Evolutionary conservation across 768 basidiomycete genomes (phyloP), one percentile per base, ranked within the genome.

Genomic region (Steccherinum ochraceum): DNA sequence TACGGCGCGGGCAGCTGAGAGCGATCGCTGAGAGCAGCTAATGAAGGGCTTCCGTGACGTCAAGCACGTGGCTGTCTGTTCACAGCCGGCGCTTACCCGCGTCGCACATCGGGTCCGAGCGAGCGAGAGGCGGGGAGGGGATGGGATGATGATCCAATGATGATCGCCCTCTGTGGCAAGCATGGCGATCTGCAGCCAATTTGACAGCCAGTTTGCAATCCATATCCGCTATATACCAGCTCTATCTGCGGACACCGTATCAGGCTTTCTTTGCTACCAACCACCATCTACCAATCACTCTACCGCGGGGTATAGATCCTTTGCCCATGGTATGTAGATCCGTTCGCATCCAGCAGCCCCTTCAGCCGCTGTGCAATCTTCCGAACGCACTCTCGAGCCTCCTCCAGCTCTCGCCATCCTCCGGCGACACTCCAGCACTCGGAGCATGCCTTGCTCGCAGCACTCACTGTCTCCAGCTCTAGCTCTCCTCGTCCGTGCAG

Each of bases 371-470:
- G 67, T 10, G 83, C 88, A 24, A 81, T 75, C 27, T 71, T 76
- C 35, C 77, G 74, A 19, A 91, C 80, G 3, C 75, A 72, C n/a
- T 79, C 78, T 50, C 80, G 73, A 59, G 79, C 80, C 19, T 81
- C 79, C 40, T 80, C 79, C 54, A 90, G 67, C 13, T 80, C 84
- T 24, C 76, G 70, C 84, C 86, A 90, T 18, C 79, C 77, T 0
- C 78, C 80, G 0, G 82, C 79, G 2, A 81, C 78, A 13, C 74
- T 80, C 89, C 89, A 92, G 63, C 88, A 89, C 62, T 92, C 89
- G 16, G 84, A 86, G 58, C 87, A 89, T 12, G 78, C 72, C 59
- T 74, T 78, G 45, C 81, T 82, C 5, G 86, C 86, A 40, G 77
- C 80, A 59, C 80, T 82, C 40, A 91, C 64, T 4, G 89, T 90